Evolutionary conservation across 495 filamentous ascomycete genomes (phyloP).

Genomic region (Trichoderma asperelloides): DNA sequence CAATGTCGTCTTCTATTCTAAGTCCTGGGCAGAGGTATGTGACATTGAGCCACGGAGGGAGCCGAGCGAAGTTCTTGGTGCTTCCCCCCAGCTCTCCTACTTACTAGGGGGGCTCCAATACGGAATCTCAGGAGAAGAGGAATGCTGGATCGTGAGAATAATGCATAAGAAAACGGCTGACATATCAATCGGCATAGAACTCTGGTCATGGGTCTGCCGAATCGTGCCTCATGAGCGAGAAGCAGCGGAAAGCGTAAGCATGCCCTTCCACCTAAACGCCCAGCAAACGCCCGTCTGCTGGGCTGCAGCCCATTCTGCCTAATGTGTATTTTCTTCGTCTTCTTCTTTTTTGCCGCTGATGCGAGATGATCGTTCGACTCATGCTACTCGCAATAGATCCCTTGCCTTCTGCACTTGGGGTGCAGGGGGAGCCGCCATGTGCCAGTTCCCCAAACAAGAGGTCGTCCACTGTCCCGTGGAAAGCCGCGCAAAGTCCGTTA

Average conservation of each 20-base stretch:
- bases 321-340: neutral
- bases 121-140: neutral
- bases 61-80: no score
- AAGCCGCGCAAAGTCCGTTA: conserved; percentile 19
- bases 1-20: conserved; percentile 64
- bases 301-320: neutral
- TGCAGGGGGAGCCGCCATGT: conserved; percentile 46
- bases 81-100: neutral
- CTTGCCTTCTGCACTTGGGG: conserved; percentile 64
- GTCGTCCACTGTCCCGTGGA: conserved; percentile 36
- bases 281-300: no score
- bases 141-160: neutral
- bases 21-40: conserved; percentile 58
- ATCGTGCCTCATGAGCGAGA: conserved; percentile 26
- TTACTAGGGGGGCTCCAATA: no score
- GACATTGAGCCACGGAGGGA: neutral
- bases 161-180: neutral
- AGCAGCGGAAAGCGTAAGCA: conserved; percentile 23
- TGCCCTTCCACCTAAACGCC: neutral
- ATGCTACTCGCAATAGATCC: conserved; percentile 29
- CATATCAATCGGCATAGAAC: conserved; percentile 18
- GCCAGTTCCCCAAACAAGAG: conserved; percentile 25
- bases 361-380: conserved; percentile 18
- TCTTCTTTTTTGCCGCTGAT: neutral
- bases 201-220: conserved; percentile 25